phyloP scores from a whole-genome alignment of 805 yeast genomes.

The Zygotorulaspora sp. region DNA sequence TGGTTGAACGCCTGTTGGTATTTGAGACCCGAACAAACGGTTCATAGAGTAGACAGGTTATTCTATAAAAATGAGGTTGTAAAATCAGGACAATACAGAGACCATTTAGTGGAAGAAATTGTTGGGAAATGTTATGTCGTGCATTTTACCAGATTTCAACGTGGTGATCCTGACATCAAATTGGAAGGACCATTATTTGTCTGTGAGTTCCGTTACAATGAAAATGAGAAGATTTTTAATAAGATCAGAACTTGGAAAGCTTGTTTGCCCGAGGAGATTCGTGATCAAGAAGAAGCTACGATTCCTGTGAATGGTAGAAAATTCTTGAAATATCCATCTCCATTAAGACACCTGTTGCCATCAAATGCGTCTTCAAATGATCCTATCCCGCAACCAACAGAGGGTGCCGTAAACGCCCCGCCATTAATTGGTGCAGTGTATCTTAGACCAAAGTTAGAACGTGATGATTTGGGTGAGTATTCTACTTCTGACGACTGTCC shows the following conservation, averaged over 20 bases:
- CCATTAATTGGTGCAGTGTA: constrained; percentile 93
- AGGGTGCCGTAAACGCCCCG: constrained; percentile 82
- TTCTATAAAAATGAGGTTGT: constrained; percentile 94
- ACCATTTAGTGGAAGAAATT: constrained; percentile 83
- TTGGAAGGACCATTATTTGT: constrained; percentile 81
- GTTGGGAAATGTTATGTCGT: constrained; percentile 93
- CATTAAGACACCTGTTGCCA: constrained; percentile 72
- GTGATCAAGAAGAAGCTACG: constrained; percentile 76
- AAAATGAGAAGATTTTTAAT: constrained; percentile 82
- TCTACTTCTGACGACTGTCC: constrained; percentile 47
- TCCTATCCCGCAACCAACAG: constrained; percentile 76
- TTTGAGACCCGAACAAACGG: constrained; percentile 95
- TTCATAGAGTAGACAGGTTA: constrained; percentile 82
- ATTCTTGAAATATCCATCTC: constrained; percentile 73
- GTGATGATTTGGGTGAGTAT: constrained; percentile 81
- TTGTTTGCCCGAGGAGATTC: constrained; percentile 92
- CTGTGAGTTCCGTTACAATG: constrained; percentile 93
- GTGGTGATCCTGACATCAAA: constrained; percentile 86
- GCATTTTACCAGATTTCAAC: constrained; percentile 88
- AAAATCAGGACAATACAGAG: constrained; percentile 94
- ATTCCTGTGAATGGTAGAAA: constrained; percentile 66
- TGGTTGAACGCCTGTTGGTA: constrained; percentile 98
- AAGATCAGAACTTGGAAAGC: constrained; percentile 98
- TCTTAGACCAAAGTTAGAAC: constrained; percentile 63
- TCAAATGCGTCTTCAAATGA: constrained; percentile 67